Base-by-base conservation (phyloP, 78 protist species). In the Polysphondylium violaceum region DNA sequence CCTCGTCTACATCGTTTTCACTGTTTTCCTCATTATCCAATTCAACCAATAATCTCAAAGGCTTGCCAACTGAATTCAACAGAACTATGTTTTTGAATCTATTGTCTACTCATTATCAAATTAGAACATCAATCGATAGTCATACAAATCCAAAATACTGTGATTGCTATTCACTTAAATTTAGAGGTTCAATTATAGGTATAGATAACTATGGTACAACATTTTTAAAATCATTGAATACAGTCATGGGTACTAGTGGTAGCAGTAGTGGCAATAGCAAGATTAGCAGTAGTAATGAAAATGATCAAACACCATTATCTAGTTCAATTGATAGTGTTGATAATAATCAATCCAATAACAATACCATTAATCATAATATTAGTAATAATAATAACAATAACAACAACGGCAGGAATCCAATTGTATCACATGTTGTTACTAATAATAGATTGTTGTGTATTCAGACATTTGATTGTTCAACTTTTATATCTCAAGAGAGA, bases 141-240 rank as follows among this genome's bases (percentile, higher is more conserved):
- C 91, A 83, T 43, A 27, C 9, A 9, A 6, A 25, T n/a, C 11
- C 47, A 16, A 29, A 43, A 21, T 43, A 68, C 51, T 79, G 89
- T 41, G 25, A 64, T 55, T 83, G 91, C 44, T 31, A 58, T 4
- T 77, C 79, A 31, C 72, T 63, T 2, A 83, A 83, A 43, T 83
- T 83, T 16, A 58, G 61, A 21, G 91, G 91, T 41, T 38, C 81
- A 0, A 83, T 83, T 4, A 83, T 83, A 23, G 91, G 91, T 43
- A 40, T 58, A 11, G 27, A 55, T 5, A 55, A 83, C n/a, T 40
- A 50, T 7, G 36, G 72, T 16, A 19, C 8, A 17, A 27, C 58
- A 41, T 83, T 83, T 59, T 40, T 83, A 23, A 36, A 61, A 35
- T 83, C 91, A 0, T 69, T 83, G 40, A 59, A 83, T 33, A 83